Conservation (phyloP, 208 protist species). For the Crithidia brevicula region DNA sequence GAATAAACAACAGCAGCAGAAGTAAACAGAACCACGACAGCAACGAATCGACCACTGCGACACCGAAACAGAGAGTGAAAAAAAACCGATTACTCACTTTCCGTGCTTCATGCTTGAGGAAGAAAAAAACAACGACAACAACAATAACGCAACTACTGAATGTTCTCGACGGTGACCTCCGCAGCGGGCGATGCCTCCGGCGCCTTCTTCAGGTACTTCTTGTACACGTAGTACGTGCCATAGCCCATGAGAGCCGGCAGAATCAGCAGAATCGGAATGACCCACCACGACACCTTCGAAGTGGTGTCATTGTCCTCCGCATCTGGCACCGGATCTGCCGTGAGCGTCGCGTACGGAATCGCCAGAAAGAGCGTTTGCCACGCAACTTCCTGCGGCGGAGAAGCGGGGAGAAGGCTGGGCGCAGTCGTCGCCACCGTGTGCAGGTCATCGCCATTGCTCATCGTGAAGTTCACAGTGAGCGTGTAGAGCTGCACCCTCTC, state of each 20-base stretch:
- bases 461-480: conserved; percentile 59
- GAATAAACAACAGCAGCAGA: no score
- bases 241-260: conserved; percentile 37
- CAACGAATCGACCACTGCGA: no score
- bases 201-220: conserved; percentile 37
- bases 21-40: no score
- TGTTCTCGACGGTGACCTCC: conserved; percentile 16
- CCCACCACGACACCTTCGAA: conserved; percentile 52
- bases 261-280: conserved; percentile 50
- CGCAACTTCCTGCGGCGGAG: conserved; percentile 32
- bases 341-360: conserved; percentile 48
- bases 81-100: no score
- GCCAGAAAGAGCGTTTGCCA: conserved; percentile 51
- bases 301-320: conserved; percentile 41
- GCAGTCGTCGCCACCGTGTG: conserved; percentile 27
- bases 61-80: no score
- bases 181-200: neutral
- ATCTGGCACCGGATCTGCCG: conserved; percentile 33
- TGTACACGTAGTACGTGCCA: conserved; percentile 56
- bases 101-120: no score
- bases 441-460: conserved; percentile 58
- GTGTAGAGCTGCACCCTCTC: conserved; percentile 22
- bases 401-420: conserved; percentile 18
- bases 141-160: neutral
- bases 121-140: neutral